Evolutionary conservation across 2,329 filamentous ascomycete genomes (phyloP), one percentile per base, ranked within the genome.

Genomic region (Dothideomycetes sp.): DNA sequence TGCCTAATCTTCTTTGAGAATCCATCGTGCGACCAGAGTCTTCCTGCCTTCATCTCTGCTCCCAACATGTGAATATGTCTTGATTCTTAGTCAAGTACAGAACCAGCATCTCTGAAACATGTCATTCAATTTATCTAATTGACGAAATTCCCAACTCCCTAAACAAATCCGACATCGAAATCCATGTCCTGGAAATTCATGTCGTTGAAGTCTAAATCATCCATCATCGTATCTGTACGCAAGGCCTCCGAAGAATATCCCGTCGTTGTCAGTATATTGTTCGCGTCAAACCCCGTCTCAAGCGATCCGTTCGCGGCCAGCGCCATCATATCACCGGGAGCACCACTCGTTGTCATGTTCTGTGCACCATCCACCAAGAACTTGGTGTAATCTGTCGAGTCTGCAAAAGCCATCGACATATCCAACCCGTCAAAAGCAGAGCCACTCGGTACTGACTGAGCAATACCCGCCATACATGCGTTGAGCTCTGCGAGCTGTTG

Each of bases 401-500:
- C 23, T 13, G 29, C n/a, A 3, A 16, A 27, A 19, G 2, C 12
- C 17, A 16, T 41, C 37, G 27, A 20, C 22, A 11, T 7, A 41
- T 8, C 15, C 9, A 15, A 32, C 28, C 5, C n/a, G n/a, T n/a
- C n/a, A n/a, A n/a, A n/a, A n/a, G n/a, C n/a, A n/a, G n/a, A n/a
- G n/a, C n/a, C n/a, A n/a, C n/a, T n/a, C n/a, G n/a, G n/a, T n/a
- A n/a, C n/a, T n/a, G 36, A 27, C 8, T 31, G 28, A 10, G 29
- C 28, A 5, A 27, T 39, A 3, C 29, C 36, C 15, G 36, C 36
- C 36, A 39, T 39, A 1, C 29, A 29, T 13, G 37, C 30, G 6
- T 41, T 33, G 17, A 41, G 8, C 23, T 41, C 37, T 8, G 37
- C 29, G 5, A 41, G 17, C 10, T 41, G 37, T 6, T 41, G 16